These are phyloP conservation scores for Herpetomonas samuelpessoai DNA, from an alignment of 208 protist species.

Conservation along the genomic window DNA sequence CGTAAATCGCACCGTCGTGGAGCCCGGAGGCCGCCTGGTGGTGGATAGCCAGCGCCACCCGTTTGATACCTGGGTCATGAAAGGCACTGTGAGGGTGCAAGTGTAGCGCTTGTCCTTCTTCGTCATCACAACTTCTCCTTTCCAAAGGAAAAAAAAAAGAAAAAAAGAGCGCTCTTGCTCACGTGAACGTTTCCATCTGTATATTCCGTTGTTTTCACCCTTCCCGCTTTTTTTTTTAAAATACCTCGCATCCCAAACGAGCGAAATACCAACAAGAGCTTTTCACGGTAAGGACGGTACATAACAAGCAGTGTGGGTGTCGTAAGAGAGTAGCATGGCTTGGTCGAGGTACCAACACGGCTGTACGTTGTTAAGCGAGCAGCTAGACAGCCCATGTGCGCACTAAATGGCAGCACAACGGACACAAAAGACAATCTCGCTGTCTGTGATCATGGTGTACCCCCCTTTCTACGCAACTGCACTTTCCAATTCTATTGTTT, in stretches of 20 bases:
- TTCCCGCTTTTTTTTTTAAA: no score
- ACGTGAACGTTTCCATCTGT: not conserved
- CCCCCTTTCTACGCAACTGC: not conserved
- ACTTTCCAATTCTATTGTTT: not conserved
- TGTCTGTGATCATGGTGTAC: not conserved
- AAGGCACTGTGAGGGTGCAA: not conserved
- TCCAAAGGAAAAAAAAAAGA: not conserved
- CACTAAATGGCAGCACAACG: no score
- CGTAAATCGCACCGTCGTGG: not conserved
- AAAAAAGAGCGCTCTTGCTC: not conserved
- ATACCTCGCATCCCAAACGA: no score
- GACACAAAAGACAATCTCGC: no score
- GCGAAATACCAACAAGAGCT: no score
- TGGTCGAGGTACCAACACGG: no score
- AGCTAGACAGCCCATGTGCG: no score
- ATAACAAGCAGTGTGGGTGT: no score
- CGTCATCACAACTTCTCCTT: not conserved
- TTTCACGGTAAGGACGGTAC: no score
- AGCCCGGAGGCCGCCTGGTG: not conserved
- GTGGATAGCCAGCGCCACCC: not conserved
- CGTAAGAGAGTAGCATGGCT: no score
- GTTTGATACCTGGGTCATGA: conserved; percentile 2
- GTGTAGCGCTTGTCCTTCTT: not conserved
- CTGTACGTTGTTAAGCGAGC: no score
- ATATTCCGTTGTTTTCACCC: not conserved